Evolutionary conservation across 257 asterid genomes (phyloP).

Genomic region (Plantago elongata): DNA sequence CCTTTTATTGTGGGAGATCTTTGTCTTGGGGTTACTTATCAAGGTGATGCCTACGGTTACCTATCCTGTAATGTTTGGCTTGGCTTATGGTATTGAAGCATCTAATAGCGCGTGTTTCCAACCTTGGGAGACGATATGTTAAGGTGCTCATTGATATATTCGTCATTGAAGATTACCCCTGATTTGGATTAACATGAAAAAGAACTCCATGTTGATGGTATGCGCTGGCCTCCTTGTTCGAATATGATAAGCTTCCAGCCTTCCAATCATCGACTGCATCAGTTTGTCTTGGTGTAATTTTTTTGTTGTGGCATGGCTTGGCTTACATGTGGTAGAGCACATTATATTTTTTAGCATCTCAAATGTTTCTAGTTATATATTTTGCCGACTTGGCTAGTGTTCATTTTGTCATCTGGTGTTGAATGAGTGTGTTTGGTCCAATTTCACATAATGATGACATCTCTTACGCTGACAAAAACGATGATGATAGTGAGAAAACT

Average conservation of each 20-base stretch:
- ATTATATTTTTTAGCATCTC: too few relatives aligned
- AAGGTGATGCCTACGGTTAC: slow-evolving; percentile 10
- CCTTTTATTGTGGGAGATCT: not conserved
- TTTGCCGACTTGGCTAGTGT: too few relatives aligned
- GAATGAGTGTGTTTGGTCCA: too few relatives aligned
- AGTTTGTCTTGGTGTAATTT: slow-evolving; percentile 18
- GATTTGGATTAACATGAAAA: slow-evolving; percentile 2
- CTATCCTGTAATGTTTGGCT: not conserved
- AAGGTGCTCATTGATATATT: not conserved
- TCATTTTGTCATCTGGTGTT: too few relatives aligned
- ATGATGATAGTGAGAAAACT: too few relatives aligned
- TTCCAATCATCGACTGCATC: not conserved
- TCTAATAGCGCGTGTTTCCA: not conserved
- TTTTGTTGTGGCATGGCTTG: not conserved
- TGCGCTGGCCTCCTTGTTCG: slow-evolving; percentile 16
- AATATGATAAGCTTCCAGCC: slow-evolving; percentile 19
- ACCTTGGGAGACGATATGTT: too few relatives aligned
- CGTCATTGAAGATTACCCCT: slow-evolving; percentile 18
- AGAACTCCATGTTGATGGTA: slow-evolving; percentile 11
- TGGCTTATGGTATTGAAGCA: not conserved
- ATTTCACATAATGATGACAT: too few relatives aligned
- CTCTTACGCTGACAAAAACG: too few relatives aligned
- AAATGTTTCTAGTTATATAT: too few relatives aligned
- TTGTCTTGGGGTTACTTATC: not conserved
- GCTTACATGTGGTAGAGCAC: not conserved